A percentile compares a stretch with the other conserved stretches of the same genome.
phyloP scores from a whole-genome alignment of 805 yeast genomes.

The Grigorovia transvaalensis region DNA sequence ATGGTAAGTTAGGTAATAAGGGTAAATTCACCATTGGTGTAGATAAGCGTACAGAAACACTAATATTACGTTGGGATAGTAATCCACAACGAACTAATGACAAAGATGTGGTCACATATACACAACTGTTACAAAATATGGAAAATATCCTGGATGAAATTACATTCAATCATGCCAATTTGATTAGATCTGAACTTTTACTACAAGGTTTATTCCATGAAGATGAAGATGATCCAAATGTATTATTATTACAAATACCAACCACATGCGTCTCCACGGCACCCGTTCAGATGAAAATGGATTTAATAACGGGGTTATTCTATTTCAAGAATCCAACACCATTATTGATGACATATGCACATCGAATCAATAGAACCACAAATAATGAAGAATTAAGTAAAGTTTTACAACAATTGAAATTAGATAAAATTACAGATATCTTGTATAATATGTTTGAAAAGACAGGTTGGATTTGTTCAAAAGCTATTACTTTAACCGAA shows the following conservation, averaged over 20 bases:
- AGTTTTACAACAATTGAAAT: slow-evolving; percentile 22
- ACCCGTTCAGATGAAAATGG: slow-evolving; percentile 26
- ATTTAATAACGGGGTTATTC: slow-evolving; percentile 25
- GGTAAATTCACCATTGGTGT: slow-evolving; percentile 25
- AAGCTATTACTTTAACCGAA: slow-evolving; percentile 15
- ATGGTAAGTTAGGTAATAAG: slow-evolving; percentile 23
- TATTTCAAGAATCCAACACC: slow-evolving; percentile 27
- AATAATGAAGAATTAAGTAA: slow-evolving; percentile 18
- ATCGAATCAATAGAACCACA: slow-evolving; percentile 22
- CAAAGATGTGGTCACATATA: slow-evolving; percentile 16
- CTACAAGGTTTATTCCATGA: slow-evolving; percentile 23
- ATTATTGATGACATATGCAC: slow-evolving; percentile 18
- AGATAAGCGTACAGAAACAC: slow-evolving; percentile 15
- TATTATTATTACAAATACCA: slow-evolving; percentile 25
- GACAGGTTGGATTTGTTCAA: slow-evolving; percentile 28
- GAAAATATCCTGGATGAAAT: slow-evolving; percentile 27
- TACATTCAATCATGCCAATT: slow-evolving; percentile 27
- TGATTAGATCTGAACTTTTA: slow-evolving; percentile 23
- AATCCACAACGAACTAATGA: slow-evolving; percentile 5
- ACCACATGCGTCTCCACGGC: slow-evolving; percentile 25
- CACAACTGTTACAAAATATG: slow-evolving; percentile 19
- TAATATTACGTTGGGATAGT: slow-evolving; percentile 26
- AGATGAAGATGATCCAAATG: slow-evolving; percentile 24
- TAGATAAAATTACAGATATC: slow-evolving; percentile 25
- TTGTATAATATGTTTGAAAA: slow-evolving; percentile 28